Evolutionary conservation across 306 rosid species (phyloP), one percentile per base, ranked within the genome.

Genomic region (Abrus pulchellus): DNA sequence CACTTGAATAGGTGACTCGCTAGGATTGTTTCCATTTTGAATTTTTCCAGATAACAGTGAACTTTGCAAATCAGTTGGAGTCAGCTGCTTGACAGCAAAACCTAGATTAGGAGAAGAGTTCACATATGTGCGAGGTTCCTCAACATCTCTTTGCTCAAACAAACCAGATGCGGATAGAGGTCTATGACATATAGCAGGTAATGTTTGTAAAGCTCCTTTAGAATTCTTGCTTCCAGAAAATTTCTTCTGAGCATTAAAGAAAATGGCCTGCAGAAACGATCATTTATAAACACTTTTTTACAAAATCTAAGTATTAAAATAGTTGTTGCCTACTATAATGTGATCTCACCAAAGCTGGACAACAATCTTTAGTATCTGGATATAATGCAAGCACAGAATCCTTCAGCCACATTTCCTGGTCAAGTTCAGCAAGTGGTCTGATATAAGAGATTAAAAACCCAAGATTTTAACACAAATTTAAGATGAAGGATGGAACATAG

Each of bases 351-450:
- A 96, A 68, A 20, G 90, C 74, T 28, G 92, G 93, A 84, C 92
- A 80, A 85, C 90, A 93, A 69, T 91, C 91, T 63, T 83, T 85
- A 32, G 99, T 89, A 79, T 96, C 99, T 45, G 86, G 89, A 87
- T 90, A 96, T 75, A 84, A 83, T 62, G 83, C 80, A 79, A 96
- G 99, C 76, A 92, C 90, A 69, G 84, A 78, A 77, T 92, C 97
- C 90, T 93, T 92, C 87, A 96, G 86, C 99, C 99, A 96, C 83
- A 74, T 79, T 92, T 96, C 98, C 99, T 95, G 91, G 78, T 86
- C 82, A 89, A 79, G 78, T 77, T 78, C 89, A 91, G 88, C 81
- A 83, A 85, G 80, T 76, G 72, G 86, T 83, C 87, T 57, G 74
- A 83, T 78, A 86, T 82, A 74, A 87, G 90, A 83, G 85, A 72